Evolutionary conservation across 1,284 basidiomycete genomes (phyloP), one percentile per base, ranked within the genome.

Genomic region (Apiotrichum sp.): DNA sequence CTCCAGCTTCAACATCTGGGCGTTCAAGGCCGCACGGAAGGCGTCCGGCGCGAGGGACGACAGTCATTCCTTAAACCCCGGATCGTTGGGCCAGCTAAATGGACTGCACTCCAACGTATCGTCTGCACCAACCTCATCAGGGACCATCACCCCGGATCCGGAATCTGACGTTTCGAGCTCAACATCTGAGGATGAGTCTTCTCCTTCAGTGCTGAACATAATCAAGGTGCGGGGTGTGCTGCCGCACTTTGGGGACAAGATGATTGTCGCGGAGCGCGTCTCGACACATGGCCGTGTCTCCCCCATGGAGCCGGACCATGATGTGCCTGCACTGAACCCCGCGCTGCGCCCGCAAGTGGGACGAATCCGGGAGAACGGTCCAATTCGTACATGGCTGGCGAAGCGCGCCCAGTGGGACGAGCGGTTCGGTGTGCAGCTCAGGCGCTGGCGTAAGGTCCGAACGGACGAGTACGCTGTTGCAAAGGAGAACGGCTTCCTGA

Each of bases 221-320:
- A 66, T 76, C 43, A 68, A 63, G 3, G 72, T 75, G 4, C 63
- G 57, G 0, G 76, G 75, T 3, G 52, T 44, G 2, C 67, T 70
- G 50, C 74, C 74, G 0, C 43, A 52, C 4, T 71, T 70, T 40
- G 65, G 73, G 55, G 73, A 73, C 34, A 47, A 55, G 1, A 49
- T 43, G 6, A 86, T 87, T 79, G 86, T 97, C 56, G 81, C 92
- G n/a, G 92, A 97, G 74, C 83, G 93, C 6, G 84, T 97, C 10
- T 85, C 86, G 31, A 86, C 86, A 1, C 81, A 81, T 36, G 93
- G 93, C 6, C 75, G 83, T 6, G 81, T 93, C 9, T 82, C 92
- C 6, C 80, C 86, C 0, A 80, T 98, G 67, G 93, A 97, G 68
- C 78, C 85, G 0, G 81, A 83, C 59, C 72, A 79, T 3, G 80